Base-by-base conservation (phyloP, 805 yeast species). In the Wickerhamiella azyma region DNA sequence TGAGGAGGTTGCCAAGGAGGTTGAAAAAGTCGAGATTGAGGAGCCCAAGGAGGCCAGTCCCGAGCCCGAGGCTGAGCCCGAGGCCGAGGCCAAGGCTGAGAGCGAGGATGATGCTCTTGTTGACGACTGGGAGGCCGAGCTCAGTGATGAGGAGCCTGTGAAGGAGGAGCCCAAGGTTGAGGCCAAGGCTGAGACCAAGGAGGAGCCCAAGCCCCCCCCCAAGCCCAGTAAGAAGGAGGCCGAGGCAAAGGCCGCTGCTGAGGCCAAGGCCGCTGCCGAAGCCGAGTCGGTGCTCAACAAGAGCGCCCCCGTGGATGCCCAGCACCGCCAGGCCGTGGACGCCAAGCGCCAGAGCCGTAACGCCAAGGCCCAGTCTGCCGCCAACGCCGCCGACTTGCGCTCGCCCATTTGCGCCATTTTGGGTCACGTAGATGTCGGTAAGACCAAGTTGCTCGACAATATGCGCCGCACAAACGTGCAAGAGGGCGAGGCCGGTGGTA, bases 401-500 rank as follows among this genome's bases (percentile, higher is more conserved):
- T 92, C 99, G 53, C 99, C 99, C 53, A 92, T 92, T 63, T 92
- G 98, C 67, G 86, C 96, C 81, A 92, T 92, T 60, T 75, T 92
- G 66, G 99, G 99, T 63, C 99, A 92, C 72, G 99, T 92, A 67
- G 99, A 92, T 74, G 92, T 98, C 48, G 99, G 99, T 79, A 92
- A 92, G 68, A 92, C 99, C 55, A 92, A 92, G 65, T 75, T 92
- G 54, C 74, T 92, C 64, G 99, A 92, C 64, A 92, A 92, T 67
- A 80, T 92, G 56, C 89, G 99, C 71, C 96, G 89, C 71, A 92
- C 97, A 37, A 92, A 92, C 61, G 99, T 92, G 51, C 99, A 92
- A 71, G 99, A 96, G 65, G 99, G 98, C 62, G 99, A 92, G 71
- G 99, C 99, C 47, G 99, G 99, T 72, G 99, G 99, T 72, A 92